Evolutionary conservation across 768 basidiomycete genomes (phyloP), one percentile per base, ranked within the genome.

Genomic region (Tulasnella sp.): DNA sequence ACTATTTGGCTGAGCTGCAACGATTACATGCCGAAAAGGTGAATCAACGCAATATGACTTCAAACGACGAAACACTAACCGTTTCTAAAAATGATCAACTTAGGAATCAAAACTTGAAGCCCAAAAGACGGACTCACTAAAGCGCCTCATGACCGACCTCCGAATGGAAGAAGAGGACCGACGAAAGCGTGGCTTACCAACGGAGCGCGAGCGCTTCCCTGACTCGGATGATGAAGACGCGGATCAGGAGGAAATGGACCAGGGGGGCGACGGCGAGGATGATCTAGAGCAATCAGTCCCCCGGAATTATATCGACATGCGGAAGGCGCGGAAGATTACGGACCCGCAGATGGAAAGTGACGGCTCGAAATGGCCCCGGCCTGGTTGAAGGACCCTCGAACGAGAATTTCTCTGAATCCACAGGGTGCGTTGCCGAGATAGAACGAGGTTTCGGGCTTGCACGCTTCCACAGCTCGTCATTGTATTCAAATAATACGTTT

Each of bases 1-100:
- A 96, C 78, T 99, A 99, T 85, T 89, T 96, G 46, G 96, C 97
- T 0, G 97, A 98, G 84, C 89, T 99, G 7, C 89, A 92, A 69
- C 90, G 92, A 46, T 91, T 96, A 8, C 84, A 86, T 14, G n/a
- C 28, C 24, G 64, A 69, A 69, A 69, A 69, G 83, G 82, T 81
- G 84, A 84, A 83, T 86, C 85, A 77, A 86, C 81, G 74, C 58
- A 82, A 76, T 20, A n/a, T 42, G 22, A 24, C 54, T 24, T 74
- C 46, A 42, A 20, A 37, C 46, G 20, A 31, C 48, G 73, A 11
- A 40, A 41, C 58, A 34, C 34, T 58, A 28, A 54, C 28, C 80
- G 34, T 72, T 14, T 24, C 37, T 54, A 11, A 11, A n/a, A 8
- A 16, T 48, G 22, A 5, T 34, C 31, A 11, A 14, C 34, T 48